Evolutionary conservation across 108 stramenopile genomes (phyloP).

Genomic region (Cyclotella cryptica): DNA sequence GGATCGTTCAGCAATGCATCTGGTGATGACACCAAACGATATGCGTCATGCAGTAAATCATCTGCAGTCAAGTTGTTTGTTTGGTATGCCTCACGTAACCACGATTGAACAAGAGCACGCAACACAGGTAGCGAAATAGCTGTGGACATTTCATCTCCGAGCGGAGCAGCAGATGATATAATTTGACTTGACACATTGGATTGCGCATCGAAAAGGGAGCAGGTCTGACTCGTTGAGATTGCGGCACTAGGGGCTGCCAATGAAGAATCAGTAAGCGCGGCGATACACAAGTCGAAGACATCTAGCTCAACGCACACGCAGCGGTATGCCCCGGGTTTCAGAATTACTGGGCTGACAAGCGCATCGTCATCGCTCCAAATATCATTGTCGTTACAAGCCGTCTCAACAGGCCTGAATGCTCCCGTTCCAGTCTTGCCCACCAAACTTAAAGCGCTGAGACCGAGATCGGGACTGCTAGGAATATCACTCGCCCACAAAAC

Average conservation of each 20-base stretch:
- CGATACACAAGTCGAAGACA: slow-evolving; percentile 91
- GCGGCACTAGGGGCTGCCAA: slow-evolving; percentile 38
- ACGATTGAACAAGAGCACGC: slow-evolving; percentile 80
- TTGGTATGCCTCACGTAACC: slow-evolving; percentile 88
- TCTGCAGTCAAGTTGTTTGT: slow-evolving; percentile 80
- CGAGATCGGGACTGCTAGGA: slow-evolving; percentile 91
- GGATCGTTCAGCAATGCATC: slow-evolving; percentile 93
- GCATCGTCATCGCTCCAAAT: slow-evolving; percentile 88
- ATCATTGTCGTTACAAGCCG: slow-evolving; percentile 54
- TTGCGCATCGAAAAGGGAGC: slow-evolving; percentile 44
- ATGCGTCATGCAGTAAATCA: slow-evolving; percentile 88
- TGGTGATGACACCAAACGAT: slow-evolving; percentile 91
- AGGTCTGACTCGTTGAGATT: slow-evolving; percentile 44
- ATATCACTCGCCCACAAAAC: slow-evolving; percentile 93
- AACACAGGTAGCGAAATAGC: slow-evolving; percentile 80
- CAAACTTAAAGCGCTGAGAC: slow-evolving; percentile 60
- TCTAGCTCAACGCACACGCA: slow-evolving; percentile 94
- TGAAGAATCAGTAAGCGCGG: slow-evolving; percentile 77
- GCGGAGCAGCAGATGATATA: slow-evolving; percentile 57
- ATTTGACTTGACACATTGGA: slow-evolving; percentile 33
- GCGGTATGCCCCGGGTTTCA: slow-evolving; percentile 90
- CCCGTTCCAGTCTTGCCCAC: slow-evolving; percentile 55
- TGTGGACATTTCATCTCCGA: slow-evolving; percentile 91
- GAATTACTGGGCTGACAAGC: slow-evolving; percentile 79
- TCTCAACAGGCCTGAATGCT: slow-evolving; percentile 34